These are phyloP conservation scores for Agrostemma githago DNA, from an alignment of 148 eudicot genomes.

Conservation along the genomic window DNA sequence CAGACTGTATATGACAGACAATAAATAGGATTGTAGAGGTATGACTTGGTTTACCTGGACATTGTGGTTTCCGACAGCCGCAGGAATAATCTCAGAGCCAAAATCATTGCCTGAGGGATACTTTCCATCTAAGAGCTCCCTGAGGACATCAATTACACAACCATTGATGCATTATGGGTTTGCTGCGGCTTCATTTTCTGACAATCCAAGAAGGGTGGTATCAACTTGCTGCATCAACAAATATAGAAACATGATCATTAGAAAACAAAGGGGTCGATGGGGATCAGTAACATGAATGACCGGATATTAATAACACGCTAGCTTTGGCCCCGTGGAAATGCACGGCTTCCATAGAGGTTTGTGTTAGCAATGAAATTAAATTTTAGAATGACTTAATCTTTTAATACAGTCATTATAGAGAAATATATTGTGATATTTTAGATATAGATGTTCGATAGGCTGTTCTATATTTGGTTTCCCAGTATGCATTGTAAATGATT, in stretches of 20 bases:
- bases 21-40: background rate
- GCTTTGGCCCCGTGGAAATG: too few species aligned
- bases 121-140: conserved; percentile 46
- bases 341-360: too few species aligned
- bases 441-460: too few species aligned
- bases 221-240: conserved; percentile 56
- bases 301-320: background rate
- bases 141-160: conserved; percentile 61
- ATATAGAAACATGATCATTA: background rate
- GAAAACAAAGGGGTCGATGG: background rate
- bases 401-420: too few species aligned
- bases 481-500: too few species aligned
- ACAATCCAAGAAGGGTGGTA: conserved; percentile 56
- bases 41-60: conserved; percentile 41
- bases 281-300: background rate
- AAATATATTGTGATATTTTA: too few species aligned
- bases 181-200: conserved; percentile 38
- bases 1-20: background rate
- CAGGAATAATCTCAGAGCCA: conserved; percentile 73
- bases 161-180: conserved; percentile 77
- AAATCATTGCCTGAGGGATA: conserved; percentile 66
- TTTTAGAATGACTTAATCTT: too few species aligned
- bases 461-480: too few species aligned
- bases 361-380: too few species aligned
- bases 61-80: conserved; percentile 63